Evolutionary conservation across 2,329 filamentous ascomycete species (phyloP).

Genomic region (Diaporthe longicolla): DNA sequence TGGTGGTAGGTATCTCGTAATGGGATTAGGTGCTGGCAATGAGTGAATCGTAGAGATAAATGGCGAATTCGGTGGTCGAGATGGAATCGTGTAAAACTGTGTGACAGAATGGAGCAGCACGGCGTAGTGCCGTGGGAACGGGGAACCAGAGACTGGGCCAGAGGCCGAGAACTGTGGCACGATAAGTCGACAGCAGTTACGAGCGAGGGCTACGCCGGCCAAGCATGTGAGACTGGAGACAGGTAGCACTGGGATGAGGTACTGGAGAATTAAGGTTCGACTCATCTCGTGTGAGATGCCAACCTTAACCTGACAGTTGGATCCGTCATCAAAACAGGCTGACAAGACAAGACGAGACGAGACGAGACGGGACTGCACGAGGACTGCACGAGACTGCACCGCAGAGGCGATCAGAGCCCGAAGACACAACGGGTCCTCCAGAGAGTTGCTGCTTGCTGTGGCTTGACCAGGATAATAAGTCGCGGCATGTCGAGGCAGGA

Average conservation of each 20-base stretch:
- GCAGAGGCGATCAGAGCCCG: not conserved
- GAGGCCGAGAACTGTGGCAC: slow-evolving; percentile 21
- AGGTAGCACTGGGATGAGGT: slow-evolving; percentile 22
- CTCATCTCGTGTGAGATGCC: slow-evolving; percentile 21
- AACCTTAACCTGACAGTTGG: slow-evolving; percentile 31
- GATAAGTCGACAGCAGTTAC: not conserved
- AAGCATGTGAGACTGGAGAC: slow-evolving; percentile 31
- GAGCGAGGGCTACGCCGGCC: slow-evolving; percentile 4
- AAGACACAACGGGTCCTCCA: not conserved
- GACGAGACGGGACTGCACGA: not conserved
- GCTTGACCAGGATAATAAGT: not conserved
- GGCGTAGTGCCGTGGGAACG: slow-evolving; percentile 18
- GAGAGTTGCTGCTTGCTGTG: not conserved
- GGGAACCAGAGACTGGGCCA: slow-evolving; percentile 23
- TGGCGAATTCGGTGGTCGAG: slow-evolving; percentile 26
- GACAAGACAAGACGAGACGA: not conserved
- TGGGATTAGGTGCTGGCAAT: slow-evolving; percentile 11
- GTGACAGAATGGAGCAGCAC: slow-evolving; percentile 22
- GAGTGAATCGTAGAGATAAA: slow-evolving; percentile 29
- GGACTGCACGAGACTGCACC: not conserved
- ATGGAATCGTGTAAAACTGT: slow-evolving; percentile 28
- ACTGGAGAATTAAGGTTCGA: slow-evolving; percentile 27
- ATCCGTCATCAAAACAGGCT: slow-evolving; percentile 22
- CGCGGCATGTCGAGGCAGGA: not conserved
- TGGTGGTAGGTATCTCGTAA: slow-evolving; percentile 29